Evolutionary conservation across 495 filamentous ascomycete species (phyloP), one percentile per base, ranked within the genome.

Genomic region (Pyronema omphalodes): DNA sequence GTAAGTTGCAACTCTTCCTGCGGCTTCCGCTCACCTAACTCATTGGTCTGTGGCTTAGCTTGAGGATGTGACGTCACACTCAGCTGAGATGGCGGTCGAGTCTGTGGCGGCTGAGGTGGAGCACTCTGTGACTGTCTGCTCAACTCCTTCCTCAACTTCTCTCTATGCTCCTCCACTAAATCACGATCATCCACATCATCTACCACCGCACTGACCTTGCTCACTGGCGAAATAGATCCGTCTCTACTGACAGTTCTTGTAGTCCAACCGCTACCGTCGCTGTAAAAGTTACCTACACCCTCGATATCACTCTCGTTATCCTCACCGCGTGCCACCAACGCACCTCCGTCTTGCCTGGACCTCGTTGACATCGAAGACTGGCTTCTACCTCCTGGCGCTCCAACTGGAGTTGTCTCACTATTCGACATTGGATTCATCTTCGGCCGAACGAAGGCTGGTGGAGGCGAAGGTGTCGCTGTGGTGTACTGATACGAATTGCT

Each of bases 401-500:
- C 2, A 29, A 29, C 23, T 29, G 23, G 23, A 29, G 5, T 29
- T 29, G 23, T 29, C 5, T 29, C 23, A 1, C 1, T 29, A 1
- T 29, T 29, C 23, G 23, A 29, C 23, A 29, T 5, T 1, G 23
- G 23, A 29, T 29, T 29, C 23, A 29, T 29, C 23, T 29, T 29
- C 23, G 23, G 23, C 23, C 23, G 23, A 29, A 29, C 23, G 23
- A 29, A 29, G 23, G 55, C 11, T 7, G 35, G 15, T n/a, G 55
- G 55, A 23, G 47, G 55, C 4, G 57, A 40, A 11, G 54, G 39
- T 29, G 52, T 48, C 6, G 34, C 29, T 0, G 45, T 40, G 6
- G 53, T 40, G 34, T 59, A 61, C 11, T 49, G 8, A 36, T 23
- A 58, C 14, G 52, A 41, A 51, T 52, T 34, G 7, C 39, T 41